Conservation (phyloP, 2,329 filamentous ascomycete genomes). For the Xylaria sp. region DNA sequence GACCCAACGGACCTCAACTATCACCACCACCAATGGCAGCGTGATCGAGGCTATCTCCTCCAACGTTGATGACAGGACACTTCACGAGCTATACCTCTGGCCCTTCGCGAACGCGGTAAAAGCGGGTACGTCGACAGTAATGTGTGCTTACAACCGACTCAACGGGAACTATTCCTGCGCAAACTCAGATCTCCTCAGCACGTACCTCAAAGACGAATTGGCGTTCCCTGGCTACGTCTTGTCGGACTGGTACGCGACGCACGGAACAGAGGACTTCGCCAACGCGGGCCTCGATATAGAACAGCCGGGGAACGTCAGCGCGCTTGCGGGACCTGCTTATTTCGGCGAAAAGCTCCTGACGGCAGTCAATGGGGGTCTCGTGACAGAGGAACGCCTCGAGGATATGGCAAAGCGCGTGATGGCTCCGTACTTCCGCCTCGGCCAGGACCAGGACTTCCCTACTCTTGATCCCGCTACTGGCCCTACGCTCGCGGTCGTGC, state of each 20-base stretch:
- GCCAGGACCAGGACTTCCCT: slow-evolving; percentile 61
- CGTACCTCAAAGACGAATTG: slow-evolving; percentile 56
- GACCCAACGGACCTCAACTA: slow-evolving; percentile 59
- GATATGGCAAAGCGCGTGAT: slow-evolving; percentile 66
- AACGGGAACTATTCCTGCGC: slow-evolving; percentile 54
- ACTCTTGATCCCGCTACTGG: slow-evolving; percentile 55
- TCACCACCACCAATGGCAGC: not conserved
- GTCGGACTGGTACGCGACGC: slow-evolving; percentile 57
- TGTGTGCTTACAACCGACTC: slow-evolving; percentile 26
- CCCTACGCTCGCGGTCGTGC: slow-evolving; percentile 58
- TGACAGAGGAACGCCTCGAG: slow-evolving; percentile 55
- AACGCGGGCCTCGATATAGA: slow-evolving; percentile 58
- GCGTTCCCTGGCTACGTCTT: slow-evolving; percentile 57
- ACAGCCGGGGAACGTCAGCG: slow-evolving; percentile 21
- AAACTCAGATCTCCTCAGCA: slow-evolving; percentile 40
- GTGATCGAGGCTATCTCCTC: slow-evolving; percentile 17
- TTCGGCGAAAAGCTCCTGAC: slow-evolving; percentile 44
- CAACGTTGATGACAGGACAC: slow-evolving; percentile 19
- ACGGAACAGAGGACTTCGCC: slow-evolving; percentile 55
- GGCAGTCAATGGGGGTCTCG: slow-evolving; percentile 61
- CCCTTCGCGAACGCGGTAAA: slow-evolving; percentile 23
- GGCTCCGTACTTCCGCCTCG: slow-evolving; percentile 62
- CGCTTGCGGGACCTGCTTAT: slow-evolving; percentile 54
- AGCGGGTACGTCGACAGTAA: slow-evolving; percentile 12
- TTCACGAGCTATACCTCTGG: slow-evolving; percentile 29